Percentiles rank a stretch among this genome's conserved stretches.
phyloP scores from a whole-genome alignment of 352 stramenopile genomes.

The Pseudoperonospora humuli region DNA sequence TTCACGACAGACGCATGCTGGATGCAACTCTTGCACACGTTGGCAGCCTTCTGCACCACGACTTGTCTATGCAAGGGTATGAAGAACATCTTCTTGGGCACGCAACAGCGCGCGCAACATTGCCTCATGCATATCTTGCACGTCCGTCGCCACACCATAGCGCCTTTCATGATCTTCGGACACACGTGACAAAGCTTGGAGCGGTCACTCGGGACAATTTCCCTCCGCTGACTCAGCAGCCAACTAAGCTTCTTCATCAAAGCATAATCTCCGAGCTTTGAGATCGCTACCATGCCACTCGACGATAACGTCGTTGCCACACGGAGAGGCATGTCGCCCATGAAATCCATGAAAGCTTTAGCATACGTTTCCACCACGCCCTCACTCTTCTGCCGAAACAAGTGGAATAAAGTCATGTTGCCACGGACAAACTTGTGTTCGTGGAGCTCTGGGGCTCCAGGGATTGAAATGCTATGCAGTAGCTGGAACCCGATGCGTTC shows the following conservation, averaged over 20 bases:
- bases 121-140: conserved; percentile 23
- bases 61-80: conserved; percentile 8
- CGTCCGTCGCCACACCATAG: conserved; percentile 14
- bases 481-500: conserved; percentile 39
- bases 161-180: conserved; percentile 10
- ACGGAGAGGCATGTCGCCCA: conserved; percentile 28
- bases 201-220: conserved; percentile 1
- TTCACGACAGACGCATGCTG: conserved; percentile 8
- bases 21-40: conserved; percentile 26
- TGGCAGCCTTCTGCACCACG: conserved; percentile 12
- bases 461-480: conserved; percentile 24
- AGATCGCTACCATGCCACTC: conserved; percentile 27
- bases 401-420: conserved; percentile 39
- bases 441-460: conserved; percentile 24
- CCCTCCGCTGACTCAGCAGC: conserved; percentile 13
- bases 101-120: conserved; percentile 22
- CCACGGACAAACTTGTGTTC: conserved; percentile 37
- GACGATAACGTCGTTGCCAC: conserved; percentile 23
- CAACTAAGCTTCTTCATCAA: conserved; percentile 31
- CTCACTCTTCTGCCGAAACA: conserved; percentile 39
- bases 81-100: conserved; percentile 31
- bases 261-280: conserved; percentile 24
- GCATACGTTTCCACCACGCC: conserved; percentile 33
- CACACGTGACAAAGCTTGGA: conserved; percentile 17
- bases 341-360: conserved; percentile 31